Evolutionary conservation across 1,139 yeast genomes (phyloP).

Genomic region (Martiniozyma asiatica): DNA sequence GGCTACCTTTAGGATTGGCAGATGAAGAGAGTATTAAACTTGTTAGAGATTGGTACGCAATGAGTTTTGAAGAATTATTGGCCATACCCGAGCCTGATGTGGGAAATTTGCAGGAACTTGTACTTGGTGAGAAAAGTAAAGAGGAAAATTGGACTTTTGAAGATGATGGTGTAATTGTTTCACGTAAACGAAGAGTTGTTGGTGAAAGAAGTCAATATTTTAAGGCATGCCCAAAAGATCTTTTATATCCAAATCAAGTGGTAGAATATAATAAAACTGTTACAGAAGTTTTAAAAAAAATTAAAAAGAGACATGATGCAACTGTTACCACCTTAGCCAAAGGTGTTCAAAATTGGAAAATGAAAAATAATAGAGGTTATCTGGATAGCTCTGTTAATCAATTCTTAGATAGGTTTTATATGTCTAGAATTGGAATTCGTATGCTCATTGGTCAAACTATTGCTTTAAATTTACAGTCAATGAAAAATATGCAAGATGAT

Average conservation of each 20-base stretch:
- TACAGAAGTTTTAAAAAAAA: conserved; percentile 52
- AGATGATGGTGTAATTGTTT: conserved; percentile 44
- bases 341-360: conserved; percentile 86
- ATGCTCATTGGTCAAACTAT: conserved; percentile 87
- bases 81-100: conserved; percentile 39
- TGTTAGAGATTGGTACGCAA: conserved; percentile 86
- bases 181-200: conserved; percentile 11
- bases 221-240: conserved; percentile 29
- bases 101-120: too few species aligned
- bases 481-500: conserved; percentile 26
- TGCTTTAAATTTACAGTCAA: conserved; percentile 60
- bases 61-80: conserved; percentile 75
- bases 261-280: conserved; percentile 59
- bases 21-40: conserved; percentile 64
- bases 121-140: too few species aligned
- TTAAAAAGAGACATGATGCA: conserved; percentile 81
- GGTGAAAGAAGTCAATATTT: too few species aligned
- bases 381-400: conserved; percentile 60
- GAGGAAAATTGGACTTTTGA: conserved; percentile 14
- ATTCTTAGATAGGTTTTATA: conserved; percentile 70
- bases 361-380: conserved; percentile 33
- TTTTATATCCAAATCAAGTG: conserved; percentile 53
- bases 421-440: conserved; percentile 80
- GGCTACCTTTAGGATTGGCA: conserved; percentile 63
- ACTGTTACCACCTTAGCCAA: conserved; percentile 90